Evolutionary conservation across 768 basidiomycete genomes (phyloP), one percentile per base, ranked within the genome.

Genomic region (Boletus bicolor): DNA sequence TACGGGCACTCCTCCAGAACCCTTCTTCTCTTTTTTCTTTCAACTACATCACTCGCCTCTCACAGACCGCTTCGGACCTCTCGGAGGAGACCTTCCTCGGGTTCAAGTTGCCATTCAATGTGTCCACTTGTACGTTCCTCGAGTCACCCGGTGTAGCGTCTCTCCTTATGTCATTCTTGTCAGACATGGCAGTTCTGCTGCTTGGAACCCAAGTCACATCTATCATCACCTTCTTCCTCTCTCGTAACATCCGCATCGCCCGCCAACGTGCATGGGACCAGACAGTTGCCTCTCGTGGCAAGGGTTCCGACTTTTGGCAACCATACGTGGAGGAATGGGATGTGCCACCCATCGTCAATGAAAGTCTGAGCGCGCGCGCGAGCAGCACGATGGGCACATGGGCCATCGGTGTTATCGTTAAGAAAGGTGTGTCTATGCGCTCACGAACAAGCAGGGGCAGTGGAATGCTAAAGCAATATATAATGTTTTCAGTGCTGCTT

Each of bases 271-370:
- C 83, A 11, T 91, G 85, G 82, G 85, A 82, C 19, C 87, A 94
- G 66, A 95, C 93, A 0, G 84, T 96, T 30, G 73, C 79, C 7
- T 95, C 92, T 5, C 82, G 93, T 1, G 87, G 87, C 12, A 96
- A 96, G 62, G 84, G 86, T 0, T 74, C 79, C 0, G 84, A 89
- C 9, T 96, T 95, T 74, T 98, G 92, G 91, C 77, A 79, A 55
- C 82, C 84, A 0, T 92, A 91, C 57, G 82, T 89, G 0, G 87
- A 94, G 65, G 91, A 93, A 69, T 90, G 87, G 88, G 79, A 84
- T 26, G 65, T 73, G 2, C 88, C 89, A 0, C 85, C 82, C 0
- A 60, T 62, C 0, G 69, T 80, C 6, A 61, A 71, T 11, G 68
- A 70, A 36, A 53, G 51, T 26, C 57, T 44, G 64, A 72, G 37